Evolutionary conservation across 805 yeast genomes (phyloP).

Genomic region (Ogataea pini): DNA sequence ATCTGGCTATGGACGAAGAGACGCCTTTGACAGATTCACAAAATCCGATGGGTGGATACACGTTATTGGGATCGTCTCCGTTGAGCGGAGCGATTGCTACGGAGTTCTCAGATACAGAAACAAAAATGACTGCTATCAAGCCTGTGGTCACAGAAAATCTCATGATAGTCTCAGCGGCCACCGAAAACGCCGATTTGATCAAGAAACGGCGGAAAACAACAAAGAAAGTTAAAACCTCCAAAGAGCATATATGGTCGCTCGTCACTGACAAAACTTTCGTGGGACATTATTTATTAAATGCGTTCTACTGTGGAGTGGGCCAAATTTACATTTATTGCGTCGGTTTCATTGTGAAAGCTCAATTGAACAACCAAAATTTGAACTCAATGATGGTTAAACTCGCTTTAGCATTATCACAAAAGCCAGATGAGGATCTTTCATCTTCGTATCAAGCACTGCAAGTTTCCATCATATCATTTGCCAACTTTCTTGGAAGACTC

Average conservation of each 20-base stretch:
- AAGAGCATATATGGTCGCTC: constrained; percentile 27
- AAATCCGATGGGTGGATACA: not conserved
- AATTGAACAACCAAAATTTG: constrained; percentile 32
- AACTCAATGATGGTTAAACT: constrained; percentile 14
- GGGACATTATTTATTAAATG: constrained; percentile 54
- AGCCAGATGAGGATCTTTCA: constrained; percentile 36
- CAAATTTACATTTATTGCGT: constrained; percentile 73
- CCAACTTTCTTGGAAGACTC: constrained; percentile 66
- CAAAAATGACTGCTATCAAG: not conserved
- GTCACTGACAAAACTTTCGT: constrained; percentile 42
- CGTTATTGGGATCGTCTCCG: constrained; percentile 13
- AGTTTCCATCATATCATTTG: constrained; percentile 64
- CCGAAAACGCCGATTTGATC: not conserved
- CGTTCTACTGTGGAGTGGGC: constrained; percentile 62
- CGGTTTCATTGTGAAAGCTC: constrained; percentile 66
- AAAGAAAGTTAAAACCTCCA: constrained; percentile 19
- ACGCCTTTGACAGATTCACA: constrained; percentile 11
- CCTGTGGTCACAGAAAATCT: not conserved
- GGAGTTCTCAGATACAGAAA: not conserved
- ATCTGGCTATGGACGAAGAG: constrained; percentile 24
- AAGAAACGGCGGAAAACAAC: constrained; percentile 13
- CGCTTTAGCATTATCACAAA: not conserved
- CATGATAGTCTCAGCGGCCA: not conserved
- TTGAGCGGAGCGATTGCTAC: constrained; percentile 1
- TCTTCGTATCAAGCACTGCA: constrained; percentile 65